Base-by-base conservation (phyloP, 2,329 filamentous ascomycete genomes). In the Orbilia blumenaviensis region DNA sequence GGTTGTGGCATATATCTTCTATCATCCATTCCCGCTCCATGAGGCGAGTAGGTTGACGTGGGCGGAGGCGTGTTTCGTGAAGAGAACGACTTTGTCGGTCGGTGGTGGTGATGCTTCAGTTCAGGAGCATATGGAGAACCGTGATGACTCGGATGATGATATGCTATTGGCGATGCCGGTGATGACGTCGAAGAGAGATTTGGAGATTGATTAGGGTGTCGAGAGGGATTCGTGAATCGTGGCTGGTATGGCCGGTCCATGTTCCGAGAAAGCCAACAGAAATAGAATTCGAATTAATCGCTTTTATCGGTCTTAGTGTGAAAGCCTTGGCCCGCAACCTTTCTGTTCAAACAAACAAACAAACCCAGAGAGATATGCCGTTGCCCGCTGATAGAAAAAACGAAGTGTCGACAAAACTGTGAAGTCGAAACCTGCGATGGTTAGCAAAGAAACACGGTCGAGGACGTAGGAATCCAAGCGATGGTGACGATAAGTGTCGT, bases 221-320 rank as follows among this genome's bases (percentile, higher is more conserved):
- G 66, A 63, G 72, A 32, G 48, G 46, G 67, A 58, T 72, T 68
- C 32, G 71, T 60, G 60, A 76, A 76, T 69, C 72, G 64, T 44
- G 72, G 72, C 42, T 76, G 72, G 64, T 76, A 76, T 50, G 58
- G 64, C 41, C 72, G 72, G 72, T 76, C 72, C 72, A 76, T 76
- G 58, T 76, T 76, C 60, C 67, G 60, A 64, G 63, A 34, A 63
- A 63, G 25, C 42, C 44, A 38, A 42, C 27, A 64, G 61, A 29
- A 56, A 66, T 32, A 56, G 63, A 66, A 56, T 58, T 58, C 29
- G 16, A 44, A 62, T 34, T 32, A 32, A 52, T 56, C 52, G 48
- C 27, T 32, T 52, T 41, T 68, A 52, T 68, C 66, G 52, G 66
- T 68, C 32, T 42, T 69, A 54, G 66, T 69, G 42, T 44, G 54